These are phyloP conservation scores for Santalum album DNA, from an alignment of 164 flowering plant genomes.

Conservation along the genomic window DNA sequence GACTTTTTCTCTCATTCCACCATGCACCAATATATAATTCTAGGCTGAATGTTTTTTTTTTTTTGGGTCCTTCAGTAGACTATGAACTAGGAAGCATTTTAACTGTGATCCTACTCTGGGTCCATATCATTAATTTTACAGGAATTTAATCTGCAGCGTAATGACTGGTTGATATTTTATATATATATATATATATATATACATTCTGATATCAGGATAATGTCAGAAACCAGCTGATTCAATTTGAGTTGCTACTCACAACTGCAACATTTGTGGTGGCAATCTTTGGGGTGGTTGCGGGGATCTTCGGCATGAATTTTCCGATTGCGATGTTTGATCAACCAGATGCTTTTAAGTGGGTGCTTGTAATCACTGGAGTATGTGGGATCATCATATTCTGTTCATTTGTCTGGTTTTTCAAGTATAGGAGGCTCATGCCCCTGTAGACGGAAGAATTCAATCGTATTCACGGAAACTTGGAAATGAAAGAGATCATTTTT, in stretches of 20 bases:
- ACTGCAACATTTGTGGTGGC: constrained; percentile 95
- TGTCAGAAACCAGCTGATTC: constrained; percentile 91
- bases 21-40: too few species aligned
- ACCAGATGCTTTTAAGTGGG: constrained; percentile 74
- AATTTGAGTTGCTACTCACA: constrained; percentile 84
- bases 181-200: too few species aligned
- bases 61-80: too few species aligned
- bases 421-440: constrained; percentile 76
- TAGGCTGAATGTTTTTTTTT: too few species aligned
- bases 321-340: constrained; percentile 46
- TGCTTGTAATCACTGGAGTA: constrained; percentile 60
- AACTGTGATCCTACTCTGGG: too few species aligned
- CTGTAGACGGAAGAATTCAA: constrained; percentile 26
- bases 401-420: constrained; percentile 75
- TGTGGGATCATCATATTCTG: constrained; percentile 47
- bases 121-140: too few species aligned
- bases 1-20: too few species aligned
- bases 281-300: constrained; percentile 92
- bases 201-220: constrained; percentile 52
- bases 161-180: too few species aligned
- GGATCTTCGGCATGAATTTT: constrained; percentile 93
- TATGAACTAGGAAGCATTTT: too few species aligned
- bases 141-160: too few species aligned
- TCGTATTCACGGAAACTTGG: neutral
- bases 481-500: too few species aligned